phyloP scores from a whole-genome alignment of 148 eudicot species.

The Silene conica region DNA sequence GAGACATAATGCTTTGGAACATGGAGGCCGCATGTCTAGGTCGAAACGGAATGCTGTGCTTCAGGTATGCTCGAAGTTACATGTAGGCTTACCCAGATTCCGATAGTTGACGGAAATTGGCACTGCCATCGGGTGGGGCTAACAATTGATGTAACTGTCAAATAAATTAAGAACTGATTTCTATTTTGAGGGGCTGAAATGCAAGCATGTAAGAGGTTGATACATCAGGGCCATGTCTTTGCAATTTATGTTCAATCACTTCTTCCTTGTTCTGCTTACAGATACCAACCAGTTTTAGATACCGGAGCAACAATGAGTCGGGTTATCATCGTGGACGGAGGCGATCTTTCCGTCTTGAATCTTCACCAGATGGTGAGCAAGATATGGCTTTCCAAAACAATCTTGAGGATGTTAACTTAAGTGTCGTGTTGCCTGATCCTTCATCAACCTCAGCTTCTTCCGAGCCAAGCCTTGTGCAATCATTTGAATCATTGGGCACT shows the following conservation, averaged over 20 bases:
- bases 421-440: conserved; percentile 28
- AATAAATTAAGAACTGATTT: not conserved
- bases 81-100: not conserved
- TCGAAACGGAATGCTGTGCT: conserved; percentile 88
- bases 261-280: conserved; percentile 24
- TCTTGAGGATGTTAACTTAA: conserved; percentile 42
- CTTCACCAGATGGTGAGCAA: conserved; percentile 53
- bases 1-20: conserved; percentile 92
- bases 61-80: conserved; percentile 41
- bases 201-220: not conserved
- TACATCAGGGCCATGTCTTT: not conserved
- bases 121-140: not conserved
- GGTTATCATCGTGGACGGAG: conserved; percentile 79
- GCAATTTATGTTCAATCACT: not conserved
- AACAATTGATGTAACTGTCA: not conserved
- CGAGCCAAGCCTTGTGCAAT: conserved; percentile 40
- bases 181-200: not conserved
- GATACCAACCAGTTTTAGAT: conserved; percentile 91
- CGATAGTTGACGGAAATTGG: not conserved
- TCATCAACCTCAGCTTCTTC: conserved; percentile 36
- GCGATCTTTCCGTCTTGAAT: conserved; percentile 59
- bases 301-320: conserved; percentile 58
- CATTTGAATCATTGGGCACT: conserved; percentile 55
- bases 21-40: conserved; percentile 97
- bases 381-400: conserved; percentile 65